A percentile compares a stretch with the other conserved stretches of the same genome.
Evolutionary conservation across 805 yeast species (phyloP).

Genomic region (Myxozyma udenii): DNA sequence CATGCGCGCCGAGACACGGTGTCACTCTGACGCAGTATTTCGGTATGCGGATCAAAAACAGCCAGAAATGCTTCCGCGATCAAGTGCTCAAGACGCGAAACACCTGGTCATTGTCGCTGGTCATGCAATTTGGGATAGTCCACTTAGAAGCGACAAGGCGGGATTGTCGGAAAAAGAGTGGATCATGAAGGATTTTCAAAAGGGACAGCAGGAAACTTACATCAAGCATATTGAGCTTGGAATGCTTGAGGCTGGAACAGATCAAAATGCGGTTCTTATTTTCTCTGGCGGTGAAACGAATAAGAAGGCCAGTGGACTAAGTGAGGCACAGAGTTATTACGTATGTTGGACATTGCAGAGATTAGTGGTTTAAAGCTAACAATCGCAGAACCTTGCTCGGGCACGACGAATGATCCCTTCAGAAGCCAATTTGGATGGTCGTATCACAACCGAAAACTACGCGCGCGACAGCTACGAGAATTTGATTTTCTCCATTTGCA

Average conservation of each 20-base stretch:
- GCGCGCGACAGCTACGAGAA: conserved; percentile 82
- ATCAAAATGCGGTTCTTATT: conserved; percentile 42
- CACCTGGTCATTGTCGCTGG: conserved; percentile 56
- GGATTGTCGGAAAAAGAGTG: conserved; percentile 58
- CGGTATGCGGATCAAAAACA: too few relatives aligned
- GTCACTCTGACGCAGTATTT: conserved; percentile 5
- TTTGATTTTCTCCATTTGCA: conserved; percentile 52
- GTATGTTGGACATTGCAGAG: conserved; percentile 51
- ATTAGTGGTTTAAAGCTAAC: conserved; percentile 43
- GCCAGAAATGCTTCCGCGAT: too few relatives aligned
- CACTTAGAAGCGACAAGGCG: conserved; percentile 34
- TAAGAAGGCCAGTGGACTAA: conserved; percentile 48
- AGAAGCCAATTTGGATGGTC: conserved; percentile 19
- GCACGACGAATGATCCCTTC: conserved; percentile 4
- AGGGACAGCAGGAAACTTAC: conserved; percentile 65
- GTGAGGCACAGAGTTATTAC: conserved; percentile 46
- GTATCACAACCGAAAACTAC: conserved; percentile 58
- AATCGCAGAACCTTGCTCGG: conserved; percentile 12
- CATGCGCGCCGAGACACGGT: conserved; percentile 4
- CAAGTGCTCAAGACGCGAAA: conserved; percentile 20
- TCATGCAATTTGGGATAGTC: conserved; percentile 57
- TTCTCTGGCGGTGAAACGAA: conserved; percentile 74
- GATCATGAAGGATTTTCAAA: conserved; percentile 65
- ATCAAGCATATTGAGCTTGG: conserved; percentile 56
- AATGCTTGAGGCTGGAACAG: conserved; percentile 39